Evolutionary conservation across 352 stramenopile species (phyloP).

Genomic region (Pythium inflatum): DNA sequence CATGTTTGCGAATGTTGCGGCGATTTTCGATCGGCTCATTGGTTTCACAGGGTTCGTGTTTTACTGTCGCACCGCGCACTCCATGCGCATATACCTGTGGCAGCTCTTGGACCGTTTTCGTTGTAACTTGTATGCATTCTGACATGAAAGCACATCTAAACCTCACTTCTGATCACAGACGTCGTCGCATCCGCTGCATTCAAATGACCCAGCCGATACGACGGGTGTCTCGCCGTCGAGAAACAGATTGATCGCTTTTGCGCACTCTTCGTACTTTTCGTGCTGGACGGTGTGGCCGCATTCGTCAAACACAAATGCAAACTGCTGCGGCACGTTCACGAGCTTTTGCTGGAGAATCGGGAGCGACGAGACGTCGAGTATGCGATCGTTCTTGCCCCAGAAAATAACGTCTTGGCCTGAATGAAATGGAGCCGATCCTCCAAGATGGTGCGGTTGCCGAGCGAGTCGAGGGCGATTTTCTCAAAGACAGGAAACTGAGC

Average conservation of each 20-base stretch:
- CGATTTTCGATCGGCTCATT: no score
- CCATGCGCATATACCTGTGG: no score
- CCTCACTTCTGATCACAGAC: no score
- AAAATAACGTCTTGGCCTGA: slow-evolving; percentile 61
- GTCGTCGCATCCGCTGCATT: no score
- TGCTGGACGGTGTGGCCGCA: slow-evolving; percentile 77
- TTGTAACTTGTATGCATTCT: no score
- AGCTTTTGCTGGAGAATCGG: slow-evolving; percentile 63
- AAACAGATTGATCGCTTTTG: slow-evolving; percentile 68
- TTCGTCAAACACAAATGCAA: slow-evolving; percentile 58
- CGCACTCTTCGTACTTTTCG: slow-evolving; percentile 60
- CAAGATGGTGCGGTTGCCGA: slow-evolving; percentile 57
- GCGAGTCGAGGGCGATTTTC: slow-evolving; percentile 62
- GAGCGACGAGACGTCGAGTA: slow-evolving; percentile 71
- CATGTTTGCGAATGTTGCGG: no score
- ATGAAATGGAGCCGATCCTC: slow-evolving; percentile 66
- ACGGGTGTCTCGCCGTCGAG: slow-evolving; percentile 32
- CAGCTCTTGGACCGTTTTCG: no score
- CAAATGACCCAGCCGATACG: no score
- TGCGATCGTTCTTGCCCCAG: slow-evolving; percentile 73
- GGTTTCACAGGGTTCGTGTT: no score
- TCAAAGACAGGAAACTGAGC: slow-evolving; percentile 59
- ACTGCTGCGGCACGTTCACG: slow-evolving; percentile 37
- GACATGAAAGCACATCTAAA: no score
- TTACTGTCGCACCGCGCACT: no score